Conservation (phyloP, 1,284 basidiomycete species). For the Marasmius sp. region DNA sequence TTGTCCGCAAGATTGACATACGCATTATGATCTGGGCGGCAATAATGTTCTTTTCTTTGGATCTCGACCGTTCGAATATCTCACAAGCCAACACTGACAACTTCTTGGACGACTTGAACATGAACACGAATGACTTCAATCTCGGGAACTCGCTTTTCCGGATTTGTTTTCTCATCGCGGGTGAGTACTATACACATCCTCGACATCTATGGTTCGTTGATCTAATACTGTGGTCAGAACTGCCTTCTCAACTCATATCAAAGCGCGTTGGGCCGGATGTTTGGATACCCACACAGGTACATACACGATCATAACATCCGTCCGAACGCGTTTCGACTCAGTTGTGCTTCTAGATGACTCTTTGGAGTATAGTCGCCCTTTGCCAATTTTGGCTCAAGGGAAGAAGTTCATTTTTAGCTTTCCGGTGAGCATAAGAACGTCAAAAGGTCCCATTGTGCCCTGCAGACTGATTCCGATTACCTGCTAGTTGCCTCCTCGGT, state of each 20-base stretch:
- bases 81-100: constrained; percentile 60
- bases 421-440: constrained; percentile 24
- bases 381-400: constrained; percentile 64
- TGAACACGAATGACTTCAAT: constrained; percentile 62
- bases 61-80: constrained; percentile 57
- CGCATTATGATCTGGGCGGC: constrained; percentile 66
- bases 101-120: constrained; percentile 49
- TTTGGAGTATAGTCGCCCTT: constrained; percentile 59
- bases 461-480: constrained; percentile 20
- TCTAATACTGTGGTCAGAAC: constrained; percentile 29
- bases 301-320: background rate
- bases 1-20: constrained; percentile 62
- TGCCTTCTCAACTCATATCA: constrained; percentile 72
- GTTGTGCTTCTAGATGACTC: constrained; percentile 39
- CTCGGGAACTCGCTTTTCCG: constrained; percentile 62
- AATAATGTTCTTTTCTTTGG: constrained; percentile 63
- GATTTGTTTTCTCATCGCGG: constrained; percentile 58
- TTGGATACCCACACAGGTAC: constrained; percentile 70
- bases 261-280: constrained; percentile 70
- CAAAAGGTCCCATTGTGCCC: constrained; percentile 28
- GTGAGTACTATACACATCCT: constrained; percentile 19
- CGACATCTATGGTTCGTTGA: background rate
- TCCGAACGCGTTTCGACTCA: background rate
- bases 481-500: constrained; percentile 34
- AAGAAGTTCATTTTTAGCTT: constrained; percentile 51